Evolutionary conservation across 2,329 filamentous ascomycete genomes (phyloP).

Genomic region (Beauveria asiatica): DNA sequence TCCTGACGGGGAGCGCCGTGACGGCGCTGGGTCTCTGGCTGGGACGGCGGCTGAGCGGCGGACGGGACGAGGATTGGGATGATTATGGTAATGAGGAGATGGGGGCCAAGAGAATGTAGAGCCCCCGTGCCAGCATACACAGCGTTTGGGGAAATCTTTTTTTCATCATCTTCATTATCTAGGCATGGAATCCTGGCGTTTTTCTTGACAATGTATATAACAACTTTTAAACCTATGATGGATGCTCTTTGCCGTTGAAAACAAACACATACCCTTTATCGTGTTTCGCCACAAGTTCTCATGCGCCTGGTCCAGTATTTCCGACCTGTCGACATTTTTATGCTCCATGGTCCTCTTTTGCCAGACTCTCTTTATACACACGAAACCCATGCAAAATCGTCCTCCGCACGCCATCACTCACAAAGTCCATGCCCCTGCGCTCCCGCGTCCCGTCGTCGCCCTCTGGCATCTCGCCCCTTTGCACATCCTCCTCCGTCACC

Average conservation of each 20-base stretch:
- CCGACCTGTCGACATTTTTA: too few relatives aligned
- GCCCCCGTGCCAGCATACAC: background rate
- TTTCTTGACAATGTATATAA: background rate
- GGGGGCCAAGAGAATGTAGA: constrained; percentile 55
- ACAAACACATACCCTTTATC: background rate
- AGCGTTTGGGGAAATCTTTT: constrained; percentile 3
- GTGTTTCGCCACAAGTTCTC: background rate
- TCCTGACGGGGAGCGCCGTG: constrained; percentile 56
- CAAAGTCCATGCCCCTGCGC: constrained; percentile 21
- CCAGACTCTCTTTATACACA: constrained; percentile 5
- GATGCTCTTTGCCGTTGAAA: constrained; percentile 8
- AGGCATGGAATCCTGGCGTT: background rate
- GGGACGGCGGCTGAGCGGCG: constrained; percentile 49
- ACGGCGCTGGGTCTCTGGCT: constrained; percentile 68
- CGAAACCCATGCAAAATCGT: constrained; percentile 26
- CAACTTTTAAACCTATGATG: background rate
- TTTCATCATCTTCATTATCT: constrained; percentile 11
- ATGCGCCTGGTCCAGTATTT: too few relatives aligned
- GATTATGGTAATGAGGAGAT: constrained; percentile 57
- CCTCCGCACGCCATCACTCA: constrained; percentile 23
- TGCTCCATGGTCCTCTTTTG: background rate
- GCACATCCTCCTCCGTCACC: constrained; percentile 29
- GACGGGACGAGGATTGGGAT: constrained; percentile 48
- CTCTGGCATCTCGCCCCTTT: constrained; percentile 11
- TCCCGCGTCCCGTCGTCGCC: constrained; percentile 18